Evolutionary conservation across 2,329 filamentous ascomycete species (phyloP).

Genomic region (Fusarium camptoceras): DNA sequence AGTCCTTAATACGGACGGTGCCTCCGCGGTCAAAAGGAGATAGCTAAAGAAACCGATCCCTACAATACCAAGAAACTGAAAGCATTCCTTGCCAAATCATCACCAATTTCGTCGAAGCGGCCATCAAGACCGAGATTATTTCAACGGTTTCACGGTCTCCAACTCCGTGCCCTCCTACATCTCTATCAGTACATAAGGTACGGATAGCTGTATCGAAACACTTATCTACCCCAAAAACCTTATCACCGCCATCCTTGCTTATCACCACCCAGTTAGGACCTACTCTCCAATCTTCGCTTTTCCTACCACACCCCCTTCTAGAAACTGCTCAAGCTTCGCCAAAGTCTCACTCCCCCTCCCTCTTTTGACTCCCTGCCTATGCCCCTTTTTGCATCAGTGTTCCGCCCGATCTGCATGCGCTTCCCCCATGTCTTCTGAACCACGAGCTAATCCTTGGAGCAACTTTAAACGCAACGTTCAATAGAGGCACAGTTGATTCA

Average conservation of each 20-base stretch:
- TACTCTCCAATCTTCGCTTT: constrained; percentile 12
- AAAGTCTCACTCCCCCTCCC: constrained; percentile 20
- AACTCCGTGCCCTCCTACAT: constrained; percentile 5
- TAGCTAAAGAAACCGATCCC: constrained; percentile 24
- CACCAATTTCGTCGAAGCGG: not conserved
- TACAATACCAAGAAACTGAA: constrained; percentile 17
- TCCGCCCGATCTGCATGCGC: constrained; percentile 29
- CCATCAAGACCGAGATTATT: not conserved
- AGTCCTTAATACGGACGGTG: not conserved
- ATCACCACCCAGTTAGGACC: constrained; percentile 13
- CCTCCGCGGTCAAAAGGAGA: constrained; percentile 1
- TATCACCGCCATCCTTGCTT: constrained; percentile 30
- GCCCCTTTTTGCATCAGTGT: constrained; percentile 15
- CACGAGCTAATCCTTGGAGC: constrained; percentile 14
- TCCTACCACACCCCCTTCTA: constrained; percentile 25
- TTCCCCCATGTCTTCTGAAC: constrained; percentile 15
- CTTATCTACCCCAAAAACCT: constrained; percentile 28
- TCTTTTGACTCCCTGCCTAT: not conserved
- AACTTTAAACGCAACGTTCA: constrained; percentile 13
- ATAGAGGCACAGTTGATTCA: constrained; percentile 13
- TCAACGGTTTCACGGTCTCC: constrained; percentile 23
- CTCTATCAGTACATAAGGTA: constrained; percentile 15
- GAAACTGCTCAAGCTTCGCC: constrained; percentile 2
- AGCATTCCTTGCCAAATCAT: constrained; percentile 10
- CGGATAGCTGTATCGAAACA: not conserved